Conservation (phyloP, 2,329 filamentous ascomycete species). For the Cytospora mali region DNA sequence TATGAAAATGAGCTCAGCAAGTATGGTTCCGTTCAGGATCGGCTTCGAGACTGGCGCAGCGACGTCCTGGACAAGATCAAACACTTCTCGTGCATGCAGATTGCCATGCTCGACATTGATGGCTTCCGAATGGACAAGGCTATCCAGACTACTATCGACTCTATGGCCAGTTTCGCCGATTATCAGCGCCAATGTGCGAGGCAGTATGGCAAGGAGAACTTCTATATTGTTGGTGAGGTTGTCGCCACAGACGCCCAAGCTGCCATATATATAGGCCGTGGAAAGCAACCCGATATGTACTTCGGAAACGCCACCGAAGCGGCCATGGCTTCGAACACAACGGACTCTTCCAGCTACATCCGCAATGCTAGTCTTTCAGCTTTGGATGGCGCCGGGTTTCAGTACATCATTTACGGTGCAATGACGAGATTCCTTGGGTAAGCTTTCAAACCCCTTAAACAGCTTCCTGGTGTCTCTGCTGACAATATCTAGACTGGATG, state of each 20-base stretch:
- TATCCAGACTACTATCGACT: constrained; percentile 64
- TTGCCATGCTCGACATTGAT: constrained; percentile 65
- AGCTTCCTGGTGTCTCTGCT: constrained; percentile 41
- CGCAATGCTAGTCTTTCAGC: constrained; percentile 54
- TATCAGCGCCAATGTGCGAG: constrained; percentile 60
- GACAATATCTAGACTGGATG: constrained; percentile 34
- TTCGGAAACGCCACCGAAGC: constrained; percentile 50
- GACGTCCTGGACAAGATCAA: constrained; percentile 60
- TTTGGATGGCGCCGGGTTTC: constrained; percentile 63
- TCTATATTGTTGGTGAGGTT: constrained; percentile 66
- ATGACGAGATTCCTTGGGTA: constrained; percentile 63
- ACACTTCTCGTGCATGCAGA: constrained; percentile 65
- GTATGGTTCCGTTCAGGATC: constrained; percentile 69
- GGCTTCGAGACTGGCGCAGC: constrained; percentile 64
- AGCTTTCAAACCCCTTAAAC: constrained; percentile 50
- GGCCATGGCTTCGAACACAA: constrained; percentile 48
- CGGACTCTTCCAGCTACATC: constrained; percentile 50
- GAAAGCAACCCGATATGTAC: constrained; percentile 57
- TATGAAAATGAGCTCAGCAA: constrained; percentile 67
- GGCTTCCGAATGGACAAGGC: constrained; percentile 70
- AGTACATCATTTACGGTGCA: constrained; percentile 64
- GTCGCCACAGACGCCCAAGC: constrained; percentile 63
- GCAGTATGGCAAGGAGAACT: constrained; percentile 61
- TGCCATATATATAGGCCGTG: constrained; percentile 63
- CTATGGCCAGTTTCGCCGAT: constrained; percentile 59